Conservation (phyloP, 441 rosid genomes). For the Eutrema salsugineum region DNA sequence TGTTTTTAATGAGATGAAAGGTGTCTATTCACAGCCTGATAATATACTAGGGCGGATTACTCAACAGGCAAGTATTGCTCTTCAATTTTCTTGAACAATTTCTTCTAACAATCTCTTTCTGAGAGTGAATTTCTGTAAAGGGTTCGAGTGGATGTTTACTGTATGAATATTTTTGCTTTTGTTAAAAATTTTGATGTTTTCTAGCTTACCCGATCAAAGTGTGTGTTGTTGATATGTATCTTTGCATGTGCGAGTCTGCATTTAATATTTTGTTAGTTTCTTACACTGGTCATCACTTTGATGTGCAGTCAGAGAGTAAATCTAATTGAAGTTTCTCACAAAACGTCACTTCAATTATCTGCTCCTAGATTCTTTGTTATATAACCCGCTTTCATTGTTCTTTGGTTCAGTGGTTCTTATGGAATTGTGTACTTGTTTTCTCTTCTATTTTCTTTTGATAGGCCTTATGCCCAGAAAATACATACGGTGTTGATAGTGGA, state of each 20-base stretch:
- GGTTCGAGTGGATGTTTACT: background rate
- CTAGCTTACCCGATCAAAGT: background rate
- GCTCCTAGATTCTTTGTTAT: background rate
- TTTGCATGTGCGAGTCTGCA: background rate
- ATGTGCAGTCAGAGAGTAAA: background rate
- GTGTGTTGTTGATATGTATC: background rate
- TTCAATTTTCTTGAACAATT: background rate
- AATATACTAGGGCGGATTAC: conserved; percentile 75
- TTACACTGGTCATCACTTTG: background rate
- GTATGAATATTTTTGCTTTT: background rate
- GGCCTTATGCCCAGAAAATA: conserved; percentile 88
- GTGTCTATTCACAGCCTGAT: conserved; percentile 98
- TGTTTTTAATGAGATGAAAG: conserved; percentile 98
- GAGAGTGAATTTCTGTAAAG: background rate
- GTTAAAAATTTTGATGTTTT: background rate
- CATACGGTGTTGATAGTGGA: conserved; percentile 96
- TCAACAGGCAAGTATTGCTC: conserved; percentile 58
- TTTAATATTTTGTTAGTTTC: background rate
- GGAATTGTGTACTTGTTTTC: background rate
- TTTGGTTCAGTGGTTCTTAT: background rate
- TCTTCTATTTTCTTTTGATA: conserved; percentile 27
- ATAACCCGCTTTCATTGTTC: background rate
- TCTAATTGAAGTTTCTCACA: background rate
- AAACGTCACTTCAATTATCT: background rate
- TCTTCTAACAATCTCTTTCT: background rate